phyloP scores from a whole-genome alignment of 73 alveolate genomes.

The Symbiodinium natans region DNA sequence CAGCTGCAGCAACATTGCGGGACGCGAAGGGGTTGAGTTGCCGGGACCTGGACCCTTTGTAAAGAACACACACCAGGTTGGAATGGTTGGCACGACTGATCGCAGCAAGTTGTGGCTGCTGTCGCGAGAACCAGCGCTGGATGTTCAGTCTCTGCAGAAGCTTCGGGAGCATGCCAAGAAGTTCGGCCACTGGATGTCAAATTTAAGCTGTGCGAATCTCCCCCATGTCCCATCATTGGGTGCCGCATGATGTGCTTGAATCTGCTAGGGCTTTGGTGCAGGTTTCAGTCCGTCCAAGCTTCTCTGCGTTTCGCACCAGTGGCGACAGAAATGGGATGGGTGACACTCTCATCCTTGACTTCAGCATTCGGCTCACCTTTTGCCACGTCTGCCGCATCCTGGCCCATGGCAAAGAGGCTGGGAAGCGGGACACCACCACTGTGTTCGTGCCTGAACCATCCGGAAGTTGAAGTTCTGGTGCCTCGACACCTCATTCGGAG shows the following conservation, averaged over 20 bases:
- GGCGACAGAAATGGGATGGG: background rate
- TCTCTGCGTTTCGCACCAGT: background rate
- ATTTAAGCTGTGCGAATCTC: background rate
- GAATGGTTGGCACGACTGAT: background rate
- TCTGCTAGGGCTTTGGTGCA: background rate
- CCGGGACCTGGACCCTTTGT: too few relatives aligned
- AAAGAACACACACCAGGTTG: too few relatives aligned
- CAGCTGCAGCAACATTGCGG: too few relatives aligned
- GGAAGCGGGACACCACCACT: too few relatives aligned
- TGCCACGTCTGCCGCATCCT: too few relatives aligned
- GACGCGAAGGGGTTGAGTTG: too few relatives aligned
- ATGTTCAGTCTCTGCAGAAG: background rate
- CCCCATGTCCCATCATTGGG: background rate
- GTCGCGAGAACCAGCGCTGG: background rate
- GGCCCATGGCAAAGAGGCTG: too few relatives aligned
- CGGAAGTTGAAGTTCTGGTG: too few relatives aligned
- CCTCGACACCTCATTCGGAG: too few relatives aligned
- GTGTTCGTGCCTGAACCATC: too few relatives aligned
- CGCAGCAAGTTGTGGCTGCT: background rate
- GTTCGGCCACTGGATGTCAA: background rate
- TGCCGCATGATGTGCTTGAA: background rate
- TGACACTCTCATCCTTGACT: too few relatives aligned
- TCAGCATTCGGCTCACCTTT: too few relatives aligned
- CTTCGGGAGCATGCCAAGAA: slow-evolving; percentile 12
- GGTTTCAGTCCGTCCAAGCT: background rate